A percentile compares a stretch with the other conserved stretches of the same genome.
Conservation (phyloP, 345 rosid species). For the Microcos paniculata region DNA sequence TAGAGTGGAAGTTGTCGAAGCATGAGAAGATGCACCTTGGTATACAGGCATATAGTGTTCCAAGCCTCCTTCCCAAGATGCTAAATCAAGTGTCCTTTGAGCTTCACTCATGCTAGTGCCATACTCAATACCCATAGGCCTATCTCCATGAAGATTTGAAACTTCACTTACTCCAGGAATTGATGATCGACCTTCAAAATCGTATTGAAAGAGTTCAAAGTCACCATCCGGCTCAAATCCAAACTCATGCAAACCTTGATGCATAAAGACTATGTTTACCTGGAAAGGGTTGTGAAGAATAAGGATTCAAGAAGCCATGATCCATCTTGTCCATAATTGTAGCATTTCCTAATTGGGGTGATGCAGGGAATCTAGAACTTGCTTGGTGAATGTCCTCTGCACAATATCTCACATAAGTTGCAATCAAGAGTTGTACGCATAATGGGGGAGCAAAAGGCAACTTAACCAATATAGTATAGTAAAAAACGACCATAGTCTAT, state of each 20-base stretch:
- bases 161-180: constrained; percentile 28
- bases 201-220: constrained; percentile 15
- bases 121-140: constrained; percentile 28
- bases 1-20: constrained; percentile 31
- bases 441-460: constrained; percentile 4
- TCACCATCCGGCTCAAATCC: constrained; percentile 19
- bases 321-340: constrained; percentile 28
- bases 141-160: constrained; percentile 37
- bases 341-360: constrained; percentile 41
- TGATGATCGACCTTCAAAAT: constrained; percentile 35
- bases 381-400: constrained; percentile 71
- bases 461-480: constrained; percentile 5
- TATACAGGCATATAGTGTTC: constrained; percentile 42
- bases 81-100: constrained; percentile 51
- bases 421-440: not conserved
- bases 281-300: constrained; percentile 25
- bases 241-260: constrained; percentile 5
- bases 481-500: not conserved
- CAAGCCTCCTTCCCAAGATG: constrained; percentile 66
- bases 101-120: constrained; percentile 29
- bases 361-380: constrained; percentile 40
- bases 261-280: constrained; percentile 26
- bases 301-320: constrained; percentile 27
- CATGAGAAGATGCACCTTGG: constrained; percentile 37
- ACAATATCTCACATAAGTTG: constrained; percentile 28